Base-by-base conservation (phyloP, 2,329 filamentous ascomycete species). In the Pyrenophora graminea region DNA sequence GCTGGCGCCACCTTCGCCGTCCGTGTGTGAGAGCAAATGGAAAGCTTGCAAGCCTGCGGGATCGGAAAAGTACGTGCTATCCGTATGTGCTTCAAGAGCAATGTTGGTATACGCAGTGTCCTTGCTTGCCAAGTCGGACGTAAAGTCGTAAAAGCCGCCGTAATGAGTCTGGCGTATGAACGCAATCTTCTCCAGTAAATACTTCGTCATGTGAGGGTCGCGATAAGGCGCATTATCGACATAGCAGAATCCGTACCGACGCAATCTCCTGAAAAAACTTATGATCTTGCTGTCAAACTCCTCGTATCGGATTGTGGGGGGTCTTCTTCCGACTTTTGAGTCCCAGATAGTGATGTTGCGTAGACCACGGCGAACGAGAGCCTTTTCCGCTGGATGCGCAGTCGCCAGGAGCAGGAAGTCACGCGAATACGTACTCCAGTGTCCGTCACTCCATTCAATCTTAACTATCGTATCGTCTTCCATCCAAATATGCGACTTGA, bases 51-150 rank as follows among this genome's bases (percentile, higher is more conserved):
- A 81, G 8, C 93, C 91, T 2, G 90, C 87, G 0, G 94, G 93
- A 57, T 97, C 93, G 18, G 85, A 91, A 76, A 97, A 97, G 74
- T 99, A 97, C 1, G 93, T 96, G 6, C 85, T 97, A 75, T 99
- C 94, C 1, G 93, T 97, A 73, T 99, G 94, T 1, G 89, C 87
- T 17, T 85, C 84, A 2, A 99, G 82, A 1, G 86, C 86, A 43
- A 94, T 80, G 63, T 88, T 91, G 1, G 93, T 97, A 76, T 97
- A 99, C 3, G 91, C 91, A 1, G 90, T 95, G 67, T 96, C 91
- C 59, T 92, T 92, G 67, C 88, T 88, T 23, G 90, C 87, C 19
- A 97, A 82, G 72, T 97, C 89, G 4, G 92, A 88, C 1, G 90
- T 89, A 72, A 97, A 97, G 74, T 97, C 93, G 78, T 86, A 89